These are phyloP conservation scores for Coemansia sp. DNA, from an alignment of 192 early-diverging fungal species.

Conservation along the genomic window DNA sequence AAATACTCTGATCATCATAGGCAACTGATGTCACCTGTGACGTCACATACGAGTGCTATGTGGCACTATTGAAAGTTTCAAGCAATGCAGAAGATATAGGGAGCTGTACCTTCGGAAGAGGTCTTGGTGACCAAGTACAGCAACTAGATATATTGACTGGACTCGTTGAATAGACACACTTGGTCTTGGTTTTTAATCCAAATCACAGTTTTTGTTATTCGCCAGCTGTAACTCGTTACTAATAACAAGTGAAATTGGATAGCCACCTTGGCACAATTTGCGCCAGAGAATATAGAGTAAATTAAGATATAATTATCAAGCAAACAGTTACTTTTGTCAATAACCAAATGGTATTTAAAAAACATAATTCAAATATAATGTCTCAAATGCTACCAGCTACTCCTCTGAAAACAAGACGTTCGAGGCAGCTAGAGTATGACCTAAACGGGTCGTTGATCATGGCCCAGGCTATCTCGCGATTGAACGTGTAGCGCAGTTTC, in stretches of 20 bases:
- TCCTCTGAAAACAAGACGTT: background rate
- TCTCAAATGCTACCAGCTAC: too few relatives aligned
- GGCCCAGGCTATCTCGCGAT: background rate
- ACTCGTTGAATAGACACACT: background rate
- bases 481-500: background rate
- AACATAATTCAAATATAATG: too few relatives aligned
- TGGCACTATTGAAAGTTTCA: background rate
- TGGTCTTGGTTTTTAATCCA: background rate
- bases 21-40: too few relatives aligned
- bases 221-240: background rate
- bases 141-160: background rate
- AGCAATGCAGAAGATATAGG: slow-evolving; percentile 11
- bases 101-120: background rate
- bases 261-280: too few relatives aligned
- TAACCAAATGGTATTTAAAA: too few relatives aligned
- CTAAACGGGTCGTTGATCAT: background rate
- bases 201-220: background rate
- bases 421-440: background rate
- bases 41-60: too few relatives aligned
- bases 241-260: too few relatives aligned
- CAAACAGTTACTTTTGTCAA: too few relatives aligned
- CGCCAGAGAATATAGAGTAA: too few relatives aligned
- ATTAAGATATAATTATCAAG: too few relatives aligned
- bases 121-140: slow-evolving; percentile 12
- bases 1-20: too few relatives aligned